Evolutionary conservation across 2,329 filamentous ascomycete species (phyloP).

Genomic region (Epichloe sibirici): DNA sequence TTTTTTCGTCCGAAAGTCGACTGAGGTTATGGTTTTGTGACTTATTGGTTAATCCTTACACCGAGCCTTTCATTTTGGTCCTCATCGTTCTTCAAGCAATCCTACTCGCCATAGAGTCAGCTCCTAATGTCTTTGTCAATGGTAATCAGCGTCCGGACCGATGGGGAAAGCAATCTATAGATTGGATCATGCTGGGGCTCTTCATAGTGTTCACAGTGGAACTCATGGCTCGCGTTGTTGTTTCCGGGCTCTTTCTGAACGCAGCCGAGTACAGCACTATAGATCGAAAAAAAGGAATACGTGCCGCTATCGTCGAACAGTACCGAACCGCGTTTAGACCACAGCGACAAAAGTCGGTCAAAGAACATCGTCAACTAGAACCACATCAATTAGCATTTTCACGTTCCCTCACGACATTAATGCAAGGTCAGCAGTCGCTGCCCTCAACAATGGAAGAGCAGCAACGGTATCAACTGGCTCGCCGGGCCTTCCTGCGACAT

Average conservation of each 20-base stretch:
- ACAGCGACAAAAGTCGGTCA: constrained; percentile 58
- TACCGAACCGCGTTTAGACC: constrained; percentile 72
- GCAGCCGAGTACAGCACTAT: constrained; percentile 86
- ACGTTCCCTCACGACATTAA: constrained; percentile 69
- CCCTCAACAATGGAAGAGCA: constrained; percentile 60
- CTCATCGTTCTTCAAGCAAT: constrained; percentile 83
- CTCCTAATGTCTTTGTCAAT: constrained; percentile 53
- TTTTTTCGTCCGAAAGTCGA: constrained; percentile 69
- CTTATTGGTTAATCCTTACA: constrained; percentile 71
- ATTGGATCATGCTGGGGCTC: constrained; percentile 69
- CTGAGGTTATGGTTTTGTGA: constrained; percentile 68
- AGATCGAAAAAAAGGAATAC: constrained; percentile 63
- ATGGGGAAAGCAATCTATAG: constrained; percentile 60
- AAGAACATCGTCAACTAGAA: constrained; percentile 33
- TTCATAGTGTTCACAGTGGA: constrained; percentile 89
- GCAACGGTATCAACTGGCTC: constrained; percentile 73
- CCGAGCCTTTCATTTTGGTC: constrained; percentile 74
- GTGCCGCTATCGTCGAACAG: constrained; percentile 62
- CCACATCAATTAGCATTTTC: constrained; percentile 53
- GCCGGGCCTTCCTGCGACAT: constrained; percentile 84
- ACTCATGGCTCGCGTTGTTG: constrained; percentile 69
- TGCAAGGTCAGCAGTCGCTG: constrained; percentile 44
- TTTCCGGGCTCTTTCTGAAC: constrained; percentile 88
- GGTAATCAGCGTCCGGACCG: constrained; percentile 45
- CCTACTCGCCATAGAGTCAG: constrained; percentile 75